Evolutionary conservation across 2,329 filamentous ascomycete species (phyloP).

Genomic region (Pseudogymnoascus sp.): DNA sequence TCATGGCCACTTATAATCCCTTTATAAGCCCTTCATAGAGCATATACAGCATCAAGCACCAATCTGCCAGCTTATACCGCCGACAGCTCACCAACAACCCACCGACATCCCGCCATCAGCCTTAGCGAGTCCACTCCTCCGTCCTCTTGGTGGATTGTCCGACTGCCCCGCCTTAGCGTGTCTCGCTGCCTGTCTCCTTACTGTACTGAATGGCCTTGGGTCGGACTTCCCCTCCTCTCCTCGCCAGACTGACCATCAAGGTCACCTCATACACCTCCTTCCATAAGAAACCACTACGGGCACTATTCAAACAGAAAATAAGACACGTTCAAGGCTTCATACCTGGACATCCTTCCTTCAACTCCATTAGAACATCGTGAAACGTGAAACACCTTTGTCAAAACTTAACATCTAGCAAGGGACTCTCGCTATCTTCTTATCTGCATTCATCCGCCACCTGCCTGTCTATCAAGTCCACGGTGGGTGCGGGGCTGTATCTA

Average conservation of each 20-base stretch:
- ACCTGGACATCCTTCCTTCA: background rate
- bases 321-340: background rate
- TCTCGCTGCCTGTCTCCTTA: slow-evolving; percentile 1
- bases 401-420: background rate
- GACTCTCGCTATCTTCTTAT: background rate
- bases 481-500: background rate
- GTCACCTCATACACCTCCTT: background rate
- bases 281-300: background rate
- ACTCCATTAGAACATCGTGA: background rate
- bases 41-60: background rate
- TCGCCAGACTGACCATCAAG: slow-evolving; percentile 1
- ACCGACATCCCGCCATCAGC: background rate
- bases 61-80: no score
- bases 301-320: background rate
- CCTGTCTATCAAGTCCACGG: slow-evolving; percentile 1
- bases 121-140: slow-evolving; percentile 1
- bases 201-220: background rate
- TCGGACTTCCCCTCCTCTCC: background rate
- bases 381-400: background rate
- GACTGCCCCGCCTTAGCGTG: background rate
- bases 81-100: background rate
- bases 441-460: slow-evolving; percentile 4
- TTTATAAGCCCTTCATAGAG: background rate
- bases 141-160: background rate
- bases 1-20: background rate